Evolutionary conservation across 768 basidiomycete species (phyloP), one percentile per base, ranked within the genome.

Genomic region (Lactarius quietus): DNA sequence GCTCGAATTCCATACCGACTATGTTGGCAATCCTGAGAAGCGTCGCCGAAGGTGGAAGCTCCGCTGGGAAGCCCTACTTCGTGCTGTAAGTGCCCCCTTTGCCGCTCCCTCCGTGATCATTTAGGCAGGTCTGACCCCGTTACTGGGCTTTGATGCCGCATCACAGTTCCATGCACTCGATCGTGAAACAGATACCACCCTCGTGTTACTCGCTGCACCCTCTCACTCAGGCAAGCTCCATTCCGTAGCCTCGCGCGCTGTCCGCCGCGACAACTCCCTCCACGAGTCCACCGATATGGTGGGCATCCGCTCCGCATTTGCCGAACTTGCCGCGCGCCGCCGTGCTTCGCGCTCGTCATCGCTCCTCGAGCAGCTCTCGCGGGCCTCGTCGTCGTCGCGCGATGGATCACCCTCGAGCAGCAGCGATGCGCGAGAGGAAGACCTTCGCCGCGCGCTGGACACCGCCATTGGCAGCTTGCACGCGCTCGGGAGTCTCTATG

Each of bases 171-270:
- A 90, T 76, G 81, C 81, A 36, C 76, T 93, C 35, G 90, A 92
- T 76, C 82, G 89, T 52, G 88, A 92, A 74, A 93, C 91, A 4
- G 91, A 92, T 69, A 81, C 90, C 12, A 92, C 89, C 0, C 81
- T 93, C 78, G 75, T 92, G 29, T 76, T 93, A 0, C 76, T 93
- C 29, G 90, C 90, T 5, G 83, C 90, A 0, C 91, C 90, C 0
- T 85, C 89, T 2, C 90, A 92, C 71, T 80, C 86, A 15, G 85
- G 83, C 18, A 88, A 87, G 69, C 72, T 89, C 7, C 83, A 89
- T 68, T 73, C 83, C 3, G 73, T 90, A 29, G 84, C 82, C 3
- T 92, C 89, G 29, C 85, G 91, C 9, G 82, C 87, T 0, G 82
- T 92, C 56, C 85, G 88, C 26, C 82, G 89, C 18, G 82, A 86